phyloP scores from a whole-genome alignment of 2,329 filamentous ascomycete species.

The Pestalotiopsis sp. region DNA sequence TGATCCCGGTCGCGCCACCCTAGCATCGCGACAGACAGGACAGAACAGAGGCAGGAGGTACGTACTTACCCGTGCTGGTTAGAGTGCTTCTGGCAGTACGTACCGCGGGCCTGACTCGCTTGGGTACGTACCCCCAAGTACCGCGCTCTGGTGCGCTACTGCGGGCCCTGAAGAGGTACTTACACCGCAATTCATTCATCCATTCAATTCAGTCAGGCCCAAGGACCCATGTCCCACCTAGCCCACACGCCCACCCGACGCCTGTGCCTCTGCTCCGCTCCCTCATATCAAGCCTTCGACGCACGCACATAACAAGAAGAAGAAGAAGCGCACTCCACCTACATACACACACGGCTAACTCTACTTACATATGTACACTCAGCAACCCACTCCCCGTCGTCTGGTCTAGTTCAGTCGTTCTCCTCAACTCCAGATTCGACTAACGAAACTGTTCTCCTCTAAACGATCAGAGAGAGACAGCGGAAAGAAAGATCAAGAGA shows the following conservation, averaged over 20 bases:
- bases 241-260: slow-evolving; percentile 1
- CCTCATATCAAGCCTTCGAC: slow-evolving; percentile 15
- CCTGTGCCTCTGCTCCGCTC: slow-evolving; percentile 9
- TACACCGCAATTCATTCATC: slow-evolving; percentile 7
- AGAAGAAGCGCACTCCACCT: slow-evolving; percentile 3
- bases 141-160: not conserved
- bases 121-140: slow-evolving; percentile 7
- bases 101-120: not conserved
- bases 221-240: not conserved
- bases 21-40: not conserved
- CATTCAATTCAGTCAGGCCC: not conserved
- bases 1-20: slow-evolving; percentile 6
- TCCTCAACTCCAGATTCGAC: slow-evolving; percentile 19
- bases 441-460: slow-evolving; percentile 15
- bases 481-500: not conserved
- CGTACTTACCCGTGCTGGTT: not conserved
- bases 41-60: not conserved
- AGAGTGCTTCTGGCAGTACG: not conserved
- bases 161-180: slow-evolving; percentile 6
- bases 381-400: slow-evolving; percentile 28
- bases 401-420: slow-evolving; percentile 14
- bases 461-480: not conserved
- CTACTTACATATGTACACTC: slow-evolving; percentile 31
- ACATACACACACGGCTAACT: not conserved
- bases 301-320: slow-evolving; percentile 8